These are phyloP conservation scores for Eucalyptus sp. DNA, from an alignment of 345 rosid species.

Conservation along the genomic window DNA sequence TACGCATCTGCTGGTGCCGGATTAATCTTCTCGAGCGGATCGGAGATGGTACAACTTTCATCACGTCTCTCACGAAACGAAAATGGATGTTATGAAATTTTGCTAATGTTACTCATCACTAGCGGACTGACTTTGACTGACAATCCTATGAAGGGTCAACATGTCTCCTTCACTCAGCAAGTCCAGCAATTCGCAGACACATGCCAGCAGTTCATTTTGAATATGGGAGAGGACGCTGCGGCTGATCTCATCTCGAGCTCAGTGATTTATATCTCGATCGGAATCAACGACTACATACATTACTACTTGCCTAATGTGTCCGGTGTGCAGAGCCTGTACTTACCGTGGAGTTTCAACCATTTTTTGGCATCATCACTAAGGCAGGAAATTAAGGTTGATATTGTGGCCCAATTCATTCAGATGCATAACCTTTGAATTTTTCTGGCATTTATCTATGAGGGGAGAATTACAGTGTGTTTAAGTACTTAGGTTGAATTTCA, in stretches of 20 bases:
- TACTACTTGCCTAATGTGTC: constrained; percentile 74
- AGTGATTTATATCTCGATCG: constrained; percentile 64
- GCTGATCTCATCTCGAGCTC: constrained; percentile 47
- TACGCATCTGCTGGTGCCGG: constrained; percentile 91
- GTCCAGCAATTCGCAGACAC: constrained; percentile 83
- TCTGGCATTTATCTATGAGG: background rate
- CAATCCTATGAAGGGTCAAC: constrained; percentile 50
- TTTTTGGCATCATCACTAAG: constrained; percentile 53
- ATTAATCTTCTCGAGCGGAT: constrained; percentile 75
- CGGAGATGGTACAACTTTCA: constrained; percentile 44
- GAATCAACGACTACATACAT: constrained; percentile 87
- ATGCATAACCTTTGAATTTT: background rate
- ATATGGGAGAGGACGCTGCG: constrained; percentile 49
- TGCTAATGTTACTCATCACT: background rate
- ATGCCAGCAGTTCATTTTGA: constrained; percentile 53
- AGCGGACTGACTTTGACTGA: background rate
- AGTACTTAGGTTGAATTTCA: background rate
- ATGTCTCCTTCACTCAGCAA: constrained; percentile 76
- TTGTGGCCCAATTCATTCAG: background rate
- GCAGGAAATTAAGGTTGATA: constrained; percentile 60
- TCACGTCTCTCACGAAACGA: background rate
- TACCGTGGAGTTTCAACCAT: constrained; percentile 84
- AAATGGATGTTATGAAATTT: background rate
- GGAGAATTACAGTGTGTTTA: background rate
- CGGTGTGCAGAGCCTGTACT: constrained; percentile 52